phyloP scores from a whole-genome alignment of 75 land plant genomes.

The Adiantum capillusveneris region DNA sequence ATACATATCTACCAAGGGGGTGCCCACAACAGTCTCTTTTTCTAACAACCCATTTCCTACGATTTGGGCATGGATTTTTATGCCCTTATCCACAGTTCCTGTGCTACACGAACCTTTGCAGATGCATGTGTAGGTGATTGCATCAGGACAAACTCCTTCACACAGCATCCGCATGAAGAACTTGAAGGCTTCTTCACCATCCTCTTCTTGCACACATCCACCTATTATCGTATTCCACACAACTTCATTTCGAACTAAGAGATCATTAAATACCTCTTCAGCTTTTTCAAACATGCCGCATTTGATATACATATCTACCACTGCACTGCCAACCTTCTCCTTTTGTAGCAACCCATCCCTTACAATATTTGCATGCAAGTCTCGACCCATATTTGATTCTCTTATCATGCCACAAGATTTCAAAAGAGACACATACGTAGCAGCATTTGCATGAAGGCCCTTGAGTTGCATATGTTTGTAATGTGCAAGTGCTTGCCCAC shows the following conservation, averaged over 20 bases:
- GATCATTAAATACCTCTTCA: not conserved
- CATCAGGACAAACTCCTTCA: not conserved
- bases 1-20: constrained; percentile 4
- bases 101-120: not conserved
- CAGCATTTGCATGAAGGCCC: not conserved
- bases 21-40: not conserved
- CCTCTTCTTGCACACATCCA: not conserved
- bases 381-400: not conserved
- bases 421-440: not conserved
- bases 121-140: not conserved
- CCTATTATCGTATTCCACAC: constrained; percentile 8
- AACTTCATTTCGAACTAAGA: not conserved
- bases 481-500: not conserved
- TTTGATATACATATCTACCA: constrained; percentile 7
- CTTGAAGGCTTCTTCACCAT: not conserved
- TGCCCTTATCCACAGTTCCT: not conserved
- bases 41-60: not conserved
- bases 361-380: not conserved
- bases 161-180: not conserved
- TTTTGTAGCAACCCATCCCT: not conserved
- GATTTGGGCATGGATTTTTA: not conserved
- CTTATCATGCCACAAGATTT: not conserved
- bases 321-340: not conserved
- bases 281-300: constrained; percentile 6
- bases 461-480: not conserved